These are phyloP conservation scores for Candida endomychidarum DNA, from an alignment of 805 yeast species.

Conservation along the genomic window DNA sequence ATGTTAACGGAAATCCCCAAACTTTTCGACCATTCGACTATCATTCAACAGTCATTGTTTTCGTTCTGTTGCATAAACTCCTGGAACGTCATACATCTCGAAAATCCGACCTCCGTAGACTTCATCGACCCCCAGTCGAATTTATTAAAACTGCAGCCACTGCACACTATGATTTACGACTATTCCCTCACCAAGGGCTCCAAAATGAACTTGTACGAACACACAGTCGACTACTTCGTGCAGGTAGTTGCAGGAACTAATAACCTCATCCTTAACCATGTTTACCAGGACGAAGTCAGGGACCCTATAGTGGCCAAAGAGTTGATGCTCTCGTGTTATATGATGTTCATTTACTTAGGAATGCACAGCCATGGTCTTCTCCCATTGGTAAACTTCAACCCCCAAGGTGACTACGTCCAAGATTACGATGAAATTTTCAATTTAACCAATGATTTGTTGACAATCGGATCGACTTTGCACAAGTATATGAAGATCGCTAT, in stretches of 20 bases:
- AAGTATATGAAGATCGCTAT: background rate
- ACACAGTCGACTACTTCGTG: slow-evolving; percentile 1
- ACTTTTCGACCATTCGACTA: background rate
- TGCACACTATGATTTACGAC: background rate
- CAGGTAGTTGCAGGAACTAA: background rate
- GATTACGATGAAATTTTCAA: slow-evolving; percentile 48
- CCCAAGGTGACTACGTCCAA: slow-evolving; percentile 23
- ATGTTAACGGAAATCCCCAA: background rate
- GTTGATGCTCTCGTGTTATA: background rate
- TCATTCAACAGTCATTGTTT: slow-evolving; percentile 4
- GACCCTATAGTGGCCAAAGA: background rate
- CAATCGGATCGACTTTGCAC: slow-evolving; percentile 5
- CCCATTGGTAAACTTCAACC: slow-evolving; percentile 28
- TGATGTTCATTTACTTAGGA: slow-evolving; percentile 30
- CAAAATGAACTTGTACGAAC: background rate
- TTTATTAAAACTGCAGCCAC: no score
- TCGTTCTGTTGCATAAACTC: slow-evolving; percentile 5
- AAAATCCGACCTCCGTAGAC: background rate
- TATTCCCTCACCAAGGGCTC: background rate
- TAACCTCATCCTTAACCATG: background rate
- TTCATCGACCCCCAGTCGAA: background rate
- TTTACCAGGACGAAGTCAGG: background rate
- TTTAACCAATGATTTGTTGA: slow-evolving; percentile 42
- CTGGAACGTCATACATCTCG: slow-evolving; percentile 2
- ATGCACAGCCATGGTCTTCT: slow-evolving; percentile 30